Evolutionary conservation across 1,139 yeast species (phyloP).

Genomic region (Ashbya aceris): DNA sequence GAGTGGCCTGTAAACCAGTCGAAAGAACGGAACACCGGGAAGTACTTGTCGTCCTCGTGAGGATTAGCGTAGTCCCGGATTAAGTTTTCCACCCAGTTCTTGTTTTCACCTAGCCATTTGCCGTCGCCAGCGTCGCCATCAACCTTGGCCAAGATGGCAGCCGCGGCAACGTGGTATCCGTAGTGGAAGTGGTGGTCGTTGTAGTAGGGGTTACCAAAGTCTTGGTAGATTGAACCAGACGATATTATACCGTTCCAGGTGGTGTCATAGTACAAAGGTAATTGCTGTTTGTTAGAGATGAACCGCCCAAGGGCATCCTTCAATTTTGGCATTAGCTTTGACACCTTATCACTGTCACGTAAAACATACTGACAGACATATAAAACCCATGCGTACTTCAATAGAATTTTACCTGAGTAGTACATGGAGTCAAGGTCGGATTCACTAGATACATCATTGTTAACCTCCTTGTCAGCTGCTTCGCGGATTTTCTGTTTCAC

Average conservation of each 20-base stretch:
- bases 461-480: constrained; percentile 46
- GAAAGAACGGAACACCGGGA: constrained; percentile 69
- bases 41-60: constrained; percentile 41
- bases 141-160: constrained; percentile 51
- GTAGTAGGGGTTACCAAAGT: constrained; percentile 69
- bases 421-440: constrained; percentile 69
- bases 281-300: constrained; percentile 41
- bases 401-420: constrained; percentile 63
- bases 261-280: constrained; percentile 56
- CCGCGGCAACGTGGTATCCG: constrained; percentile 68
- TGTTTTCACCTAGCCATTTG: constrained; percentile 43
- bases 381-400: constrained; percentile 65
- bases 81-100: constrained; percentile 48
- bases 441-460: constrained; percentile 45
- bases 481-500: constrained; percentile 35
- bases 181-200: constrained; percentile 81
- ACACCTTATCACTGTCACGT: constrained; percentile 40
- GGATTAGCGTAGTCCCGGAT: constrained; percentile 70
- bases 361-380: constrained; percentile 53
- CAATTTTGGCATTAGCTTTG: constrained; percentile 40
- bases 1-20: constrained; percentile 78
- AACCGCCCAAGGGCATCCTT: constrained; percentile 54
- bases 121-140: constrained; percentile 40
- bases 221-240: constrained; percentile 45
- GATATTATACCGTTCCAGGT: constrained; percentile 72